Evolutionary conservation across 345 rosid species (phyloP), one percentile per base, ranked within the genome.

Genomic region (Brassica incana): DNA sequence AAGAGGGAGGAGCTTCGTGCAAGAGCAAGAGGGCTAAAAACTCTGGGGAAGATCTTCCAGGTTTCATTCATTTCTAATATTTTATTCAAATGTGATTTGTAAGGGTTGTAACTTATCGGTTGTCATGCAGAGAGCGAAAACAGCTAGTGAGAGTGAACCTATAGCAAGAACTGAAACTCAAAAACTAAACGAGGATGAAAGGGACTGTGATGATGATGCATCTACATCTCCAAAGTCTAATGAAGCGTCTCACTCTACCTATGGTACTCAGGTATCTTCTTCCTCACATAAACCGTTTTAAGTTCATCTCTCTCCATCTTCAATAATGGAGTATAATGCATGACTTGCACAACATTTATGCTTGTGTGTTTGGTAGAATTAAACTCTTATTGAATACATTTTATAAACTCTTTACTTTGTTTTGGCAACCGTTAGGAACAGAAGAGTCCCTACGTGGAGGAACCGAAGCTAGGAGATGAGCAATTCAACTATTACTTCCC

Each of bases 11-110:
- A 95, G 74, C 92, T 93, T 69, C 93, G 94, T 69, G 80, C 88
- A 16, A 90, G 97, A 85, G 99, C 99, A 16, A 91, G 94, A 86
- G 98, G 97, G 25, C 82, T 95, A 86, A 95, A 91, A 85, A 84
- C 96, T 75, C 90, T 95, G 16, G 99, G 99, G 69, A 93, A 86
- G 88, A 91, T 95, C 81, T 93, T 95, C 80, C 97, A 91, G 99
- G 98, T 95, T 81, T 36, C 52, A 15, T 45, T 48, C 35, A 67
- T 0, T 65, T 20, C 48, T 65, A 23, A 1, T 23, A 23, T 43
- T 35, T 35, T 48, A 76, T 16, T 33, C 58, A 74, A 64, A 74
- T 79, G 45, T 48, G 33, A 60, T 23, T 35, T 43, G 58, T 40
- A 29, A 14, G 69, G 32, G 7, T 20, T 65, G 25, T 8, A 71